Conservation (phyloP, 192 early-diverging fungal genomes). For the Obelidium mucronatum region DNA sequence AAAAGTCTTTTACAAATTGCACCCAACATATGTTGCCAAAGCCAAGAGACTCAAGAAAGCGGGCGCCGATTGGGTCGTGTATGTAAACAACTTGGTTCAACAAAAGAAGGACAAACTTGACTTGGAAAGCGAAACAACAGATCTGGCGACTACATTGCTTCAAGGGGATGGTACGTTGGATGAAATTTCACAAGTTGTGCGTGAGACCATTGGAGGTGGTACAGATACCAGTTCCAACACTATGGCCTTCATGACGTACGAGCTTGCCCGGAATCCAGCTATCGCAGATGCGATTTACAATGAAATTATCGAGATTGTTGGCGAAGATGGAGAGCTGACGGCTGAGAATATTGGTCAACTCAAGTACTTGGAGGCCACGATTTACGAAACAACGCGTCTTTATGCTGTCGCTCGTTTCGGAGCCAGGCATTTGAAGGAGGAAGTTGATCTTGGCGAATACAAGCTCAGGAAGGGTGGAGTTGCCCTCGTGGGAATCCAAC, state of each 20-base stretch:
- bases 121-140: too few relatives aligned
- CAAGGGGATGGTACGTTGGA: too few relatives aligned
- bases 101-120: too few relatives aligned
- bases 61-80: too few relatives aligned
- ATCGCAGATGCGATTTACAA: neutral
- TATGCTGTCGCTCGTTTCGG: neutral
- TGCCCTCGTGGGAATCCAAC: neutral
- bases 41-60: too few relatives aligned
- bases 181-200: neutral
- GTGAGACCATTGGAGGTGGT: neutral
- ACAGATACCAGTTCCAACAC: slow-evolving; percentile 11
- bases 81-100: too few relatives aligned
- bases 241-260: neutral
- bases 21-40: too few relatives aligned
- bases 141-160: too few relatives aligned
- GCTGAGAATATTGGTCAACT: neutral
- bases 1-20: too few relatives aligned
- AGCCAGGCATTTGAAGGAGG: neutral
- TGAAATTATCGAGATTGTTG: neutral
- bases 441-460: neutral
- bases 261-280: neutral
- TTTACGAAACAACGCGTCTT: slow-evolving; percentile 2
- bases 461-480: neutral
- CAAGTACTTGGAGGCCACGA: neutral
- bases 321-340: neutral